phyloP scores from a whole-genome alignment of 306 rosid species.

The Arachis stenosperma region DNA sequence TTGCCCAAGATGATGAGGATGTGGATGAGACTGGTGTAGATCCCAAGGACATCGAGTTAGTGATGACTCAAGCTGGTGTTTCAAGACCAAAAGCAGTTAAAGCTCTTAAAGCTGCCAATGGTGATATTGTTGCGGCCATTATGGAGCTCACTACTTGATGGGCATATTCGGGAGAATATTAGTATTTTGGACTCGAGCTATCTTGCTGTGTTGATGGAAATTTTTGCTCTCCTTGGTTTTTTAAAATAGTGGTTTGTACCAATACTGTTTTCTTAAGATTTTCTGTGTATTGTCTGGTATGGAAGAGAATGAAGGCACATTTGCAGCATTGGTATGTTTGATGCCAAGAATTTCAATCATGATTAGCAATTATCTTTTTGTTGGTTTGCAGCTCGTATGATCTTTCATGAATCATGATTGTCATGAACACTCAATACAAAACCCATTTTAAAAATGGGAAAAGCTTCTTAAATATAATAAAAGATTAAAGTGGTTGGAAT shows the following conservation, averaged over 20 bases:
- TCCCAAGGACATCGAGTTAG: conserved; percentile 85
- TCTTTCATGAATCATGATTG: background rate
- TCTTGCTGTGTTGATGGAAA: conserved; percentile 27
- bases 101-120: conserved; percentile 71
- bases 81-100: conserved; percentile 78
- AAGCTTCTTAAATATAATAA: too few species aligned
- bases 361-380: background rate
- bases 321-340: conserved; percentile 6
- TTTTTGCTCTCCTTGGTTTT: conserved; percentile 33
- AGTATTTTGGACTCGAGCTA: conserved; percentile 29
- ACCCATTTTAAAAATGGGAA: too few species aligned
- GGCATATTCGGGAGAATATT: conserved; percentile 26
- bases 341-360: conserved; percentile 25
- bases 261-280: conserved; percentile 21
- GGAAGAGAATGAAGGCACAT: conserved; percentile 28
- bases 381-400: background rate
- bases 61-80: conserved; percentile 94
- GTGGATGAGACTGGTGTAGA: conserved; percentile 84
- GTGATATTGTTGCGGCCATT: conserved; percentile 88
- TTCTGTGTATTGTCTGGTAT: conserved; percentile 13
- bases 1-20: conserved; percentile 76
- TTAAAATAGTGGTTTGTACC: conserved; percentile 33
- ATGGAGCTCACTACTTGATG: conserved; percentile 86
- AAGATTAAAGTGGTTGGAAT: too few species aligned
- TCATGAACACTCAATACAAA: too few species aligned